A percentile compares a stretch with the other conserved stretches of the same genome.
phyloP scores from a whole-genome alignment of 441 rosid genomes.

The Corymbia citriodora region DNA sequence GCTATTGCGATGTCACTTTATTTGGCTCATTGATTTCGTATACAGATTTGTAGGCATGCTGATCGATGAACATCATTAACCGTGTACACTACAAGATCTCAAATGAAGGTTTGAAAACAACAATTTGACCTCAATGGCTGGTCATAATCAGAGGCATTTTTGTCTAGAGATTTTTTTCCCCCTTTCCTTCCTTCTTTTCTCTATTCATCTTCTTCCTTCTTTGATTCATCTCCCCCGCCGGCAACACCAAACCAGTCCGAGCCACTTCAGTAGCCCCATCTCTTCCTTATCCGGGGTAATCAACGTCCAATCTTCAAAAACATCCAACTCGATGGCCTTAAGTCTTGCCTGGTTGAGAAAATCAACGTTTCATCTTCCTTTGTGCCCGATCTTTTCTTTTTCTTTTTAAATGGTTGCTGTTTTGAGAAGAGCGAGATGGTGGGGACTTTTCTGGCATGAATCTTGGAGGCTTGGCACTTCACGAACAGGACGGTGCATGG shows the following conservation, averaged over 20 bases:
- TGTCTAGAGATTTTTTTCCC: background rate
- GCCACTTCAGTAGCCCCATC: background rate
- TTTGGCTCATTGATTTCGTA: background rate
- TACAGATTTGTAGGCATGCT: background rate
- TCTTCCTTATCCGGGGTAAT: background rate
- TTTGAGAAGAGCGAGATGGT: background rate
- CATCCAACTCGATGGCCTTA: background rate
- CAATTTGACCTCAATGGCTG: too few relatives aligned
- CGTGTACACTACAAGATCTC: background rate
- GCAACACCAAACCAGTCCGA: background rate
- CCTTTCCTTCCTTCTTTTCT: background rate
- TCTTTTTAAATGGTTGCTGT: background rate
- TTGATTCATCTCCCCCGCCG: background rate
- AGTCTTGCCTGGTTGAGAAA: background rate
- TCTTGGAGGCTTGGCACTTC: background rate
- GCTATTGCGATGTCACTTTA: background rate
- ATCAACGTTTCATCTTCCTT: background rate
- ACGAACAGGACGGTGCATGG: background rate
- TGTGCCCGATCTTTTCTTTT: background rate
- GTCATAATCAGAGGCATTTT: background rate
- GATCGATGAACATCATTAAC: background rate
- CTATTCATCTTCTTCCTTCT: background rate
- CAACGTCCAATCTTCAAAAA: background rate
- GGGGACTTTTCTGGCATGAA: background rate
- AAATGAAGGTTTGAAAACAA: background rate